phyloP scores from a whole-genome alignment of 169 alveolate species.

The Haemoproteus tartakovskyi region DNA sequence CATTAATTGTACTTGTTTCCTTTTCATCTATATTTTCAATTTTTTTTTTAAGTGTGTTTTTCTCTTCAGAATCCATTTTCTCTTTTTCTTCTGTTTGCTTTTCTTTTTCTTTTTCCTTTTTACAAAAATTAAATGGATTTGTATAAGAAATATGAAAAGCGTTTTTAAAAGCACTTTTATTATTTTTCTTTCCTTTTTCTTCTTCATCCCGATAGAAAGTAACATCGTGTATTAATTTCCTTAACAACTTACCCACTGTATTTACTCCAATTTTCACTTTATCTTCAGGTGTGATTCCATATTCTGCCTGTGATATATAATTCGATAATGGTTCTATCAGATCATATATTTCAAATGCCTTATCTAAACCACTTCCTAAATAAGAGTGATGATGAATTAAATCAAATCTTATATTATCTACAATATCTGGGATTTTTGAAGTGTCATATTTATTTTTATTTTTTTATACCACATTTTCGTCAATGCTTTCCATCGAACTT shows the following conservation, averaged over 20 bases:
- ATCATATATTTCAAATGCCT: slow-evolving; percentile 73
- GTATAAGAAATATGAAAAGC: slow-evolving; percentile 33
- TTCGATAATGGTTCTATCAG: slow-evolving; percentile 72
- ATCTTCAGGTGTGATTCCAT: slow-evolving; percentile 80
- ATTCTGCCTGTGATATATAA: slow-evolving; percentile 80
- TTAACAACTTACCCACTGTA: slow-evolving; percentile 77
- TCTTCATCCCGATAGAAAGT: slow-evolving; percentile 71
- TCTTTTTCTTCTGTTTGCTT: background rate
- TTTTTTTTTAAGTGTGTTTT: background rate
- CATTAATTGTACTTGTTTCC: background rate
- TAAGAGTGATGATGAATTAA: slow-evolving; percentile 82
- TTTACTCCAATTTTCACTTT: slow-evolving; percentile 78
- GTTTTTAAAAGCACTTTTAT: slow-evolving; percentile 16
- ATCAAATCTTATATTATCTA: slow-evolving; percentile 83
- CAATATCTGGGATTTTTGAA: slow-evolving; percentile 82
- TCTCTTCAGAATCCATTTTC: background rate
- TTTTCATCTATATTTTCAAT: background rate
- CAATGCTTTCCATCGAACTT: slow-evolving; percentile 70
- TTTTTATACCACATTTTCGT: slow-evolving; percentile 57
- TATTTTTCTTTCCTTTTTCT: slow-evolving; percentile 32
- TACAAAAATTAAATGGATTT: slow-evolving; percentile 1
- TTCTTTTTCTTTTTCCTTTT: background rate
- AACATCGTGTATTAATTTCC: slow-evolving; percentile 80
- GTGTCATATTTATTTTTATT: slow-evolving; percentile 75
- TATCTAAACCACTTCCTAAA: slow-evolving; percentile 75